Conservation (phyloP, 495 filamentous ascomycete genomes). For the Aspergillus incahuasiensis region DNA sequence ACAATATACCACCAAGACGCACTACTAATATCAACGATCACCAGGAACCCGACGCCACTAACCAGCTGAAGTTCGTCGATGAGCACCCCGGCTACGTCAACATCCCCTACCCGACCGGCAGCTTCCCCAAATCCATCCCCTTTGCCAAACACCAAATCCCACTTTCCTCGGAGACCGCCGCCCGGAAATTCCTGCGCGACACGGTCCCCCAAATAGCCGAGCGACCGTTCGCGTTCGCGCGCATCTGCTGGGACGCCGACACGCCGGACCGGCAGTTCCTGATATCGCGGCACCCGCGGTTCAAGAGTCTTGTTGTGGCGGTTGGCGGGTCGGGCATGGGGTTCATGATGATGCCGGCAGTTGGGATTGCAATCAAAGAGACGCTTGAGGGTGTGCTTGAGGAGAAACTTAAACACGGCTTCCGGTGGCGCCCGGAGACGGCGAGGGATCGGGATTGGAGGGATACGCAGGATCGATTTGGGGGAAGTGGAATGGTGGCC, state of each 20-base stretch:
- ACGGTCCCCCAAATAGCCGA: constrained; percentile 49
- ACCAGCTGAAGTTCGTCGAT: constrained; percentile 53
- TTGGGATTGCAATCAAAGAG: constrained; percentile 45
- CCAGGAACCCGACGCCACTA: constrained; percentile 45
- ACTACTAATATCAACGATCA: neutral
- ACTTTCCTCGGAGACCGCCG: constrained; percentile 35
- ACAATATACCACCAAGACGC: too few relatives aligned
- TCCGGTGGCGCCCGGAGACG: constrained; percentile 50
- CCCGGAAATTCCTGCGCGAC: constrained; percentile 40
- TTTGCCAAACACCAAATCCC: constrained; percentile 49
- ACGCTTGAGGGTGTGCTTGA: constrained; percentile 40
- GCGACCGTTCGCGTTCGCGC: constrained; percentile 43
- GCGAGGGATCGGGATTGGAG: constrained; percentile 45
- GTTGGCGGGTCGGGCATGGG: constrained; percentile 50
- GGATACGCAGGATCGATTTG: constrained; percentile 45
- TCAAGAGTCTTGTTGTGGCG: constrained; percentile 40
- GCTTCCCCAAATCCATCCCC: constrained; percentile 26
- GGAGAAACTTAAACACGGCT: constrained; percentile 31
- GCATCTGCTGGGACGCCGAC: constrained; percentile 54
- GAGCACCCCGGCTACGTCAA: constrained; percentile 55
- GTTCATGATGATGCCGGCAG: constrained; percentile 47
- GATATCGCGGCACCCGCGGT: constrained; percentile 40
- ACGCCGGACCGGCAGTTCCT: constrained; percentile 49
- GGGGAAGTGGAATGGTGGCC: constrained; percentile 40
- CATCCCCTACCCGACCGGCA: constrained; percentile 18